Base-by-base conservation (phyloP, 179 eudicot genomes). In the Beta corolliflora region DNA sequence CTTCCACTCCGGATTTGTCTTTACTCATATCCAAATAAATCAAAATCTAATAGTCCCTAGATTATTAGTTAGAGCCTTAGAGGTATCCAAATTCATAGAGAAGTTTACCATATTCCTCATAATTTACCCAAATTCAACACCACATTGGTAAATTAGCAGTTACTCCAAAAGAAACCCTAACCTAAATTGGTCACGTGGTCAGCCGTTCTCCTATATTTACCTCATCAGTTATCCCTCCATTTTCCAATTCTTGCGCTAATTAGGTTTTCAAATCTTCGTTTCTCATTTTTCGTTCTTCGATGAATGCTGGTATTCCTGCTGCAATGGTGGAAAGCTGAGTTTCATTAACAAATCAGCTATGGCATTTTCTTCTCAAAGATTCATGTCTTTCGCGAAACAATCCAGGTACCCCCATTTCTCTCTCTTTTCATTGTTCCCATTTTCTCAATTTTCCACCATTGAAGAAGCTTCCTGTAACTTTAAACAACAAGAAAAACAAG, bases 371-470 rank as follows among this genome's bases (percentile, higher is more conserved):
- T 66, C 44, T 84, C 82, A 18, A 53, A 46, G 53, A 14, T 79
- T 75, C 63, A 41, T 23, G 1, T 5, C n/a, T 19, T 53, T 65
- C 4, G 19, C 31, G 48, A 81, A 81, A 68, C 68, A 29, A 21
- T 18, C 69, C 44, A 85, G 82, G 80, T 79, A 59, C 9, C 66
- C 44, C 7, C 12, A 44, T 63, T 79, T 11, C 77, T 36, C 85
- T 41, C 25, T 81, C 18, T 16, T 81, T 77, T 76, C 78, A 45
- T 55, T 54, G 14, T 41, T 56, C 58, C 23, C 50, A 15, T 52
- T 46, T 18, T 67, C 87, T 50, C 77, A 81, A 14, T 76, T 64
- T 77, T 81, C 86, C 50, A 74, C 86, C 72, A 44, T 48, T 45
- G 55, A 66, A 18, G 18, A 66, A 18, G 18, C 84, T 60, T 78